Percentiles rank a stretch among this genome's conserved stretches.
Evolutionary conservation across 805 yeast genomes (phyloP).

Genomic region (Monosporozyma aerobia): DNA sequence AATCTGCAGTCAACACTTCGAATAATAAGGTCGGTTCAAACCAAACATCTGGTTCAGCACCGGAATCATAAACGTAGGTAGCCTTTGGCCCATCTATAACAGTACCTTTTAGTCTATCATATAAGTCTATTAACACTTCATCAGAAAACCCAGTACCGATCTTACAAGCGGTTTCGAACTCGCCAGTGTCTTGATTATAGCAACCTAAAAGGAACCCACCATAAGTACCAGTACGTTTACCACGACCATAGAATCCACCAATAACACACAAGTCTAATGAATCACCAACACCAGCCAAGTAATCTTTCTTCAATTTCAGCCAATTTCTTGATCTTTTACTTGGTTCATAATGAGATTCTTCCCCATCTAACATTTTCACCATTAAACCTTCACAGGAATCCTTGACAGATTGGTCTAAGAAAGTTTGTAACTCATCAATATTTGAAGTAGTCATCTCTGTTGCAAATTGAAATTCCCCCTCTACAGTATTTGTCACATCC

Average conservation of each 20-base stretch:
- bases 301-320: conserved; percentile 92
- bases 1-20: conserved; percentile 87
- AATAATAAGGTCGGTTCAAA: conserved; percentile 77
- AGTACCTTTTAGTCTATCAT: conserved; percentile 55
- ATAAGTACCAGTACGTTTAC: conserved; percentile 89
- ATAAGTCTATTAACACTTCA: conserved; percentile 56
- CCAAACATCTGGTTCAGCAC: conserved; percentile 87
- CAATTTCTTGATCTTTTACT: conserved; percentile 91
- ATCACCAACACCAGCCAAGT: conserved; percentile 91
- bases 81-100: conserved; percentile 57
- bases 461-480: conserved; percentile 79
- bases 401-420: conserved; percentile 80
- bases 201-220: conserved; percentile 92
- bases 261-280: conserved; percentile 86
- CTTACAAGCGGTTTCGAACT: conserved; percentile 89
- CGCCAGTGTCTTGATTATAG: conserved; percentile 84
- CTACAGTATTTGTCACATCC: conserved; percentile 47
- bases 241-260: conserved; percentile 90
- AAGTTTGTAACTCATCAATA: conserved; percentile 64
- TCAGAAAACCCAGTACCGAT: conserved; percentile 97
- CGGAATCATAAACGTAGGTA: conserved; percentile 58
- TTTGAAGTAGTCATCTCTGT: conserved; percentile 61
- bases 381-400: conserved; percentile 92
- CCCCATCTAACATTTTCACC: conserved; percentile 82
- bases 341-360: conserved; percentile 82